A percentile compares a stretch with the other conserved stretches of the same genome.
These are phyloP conservation scores for Didymella pinodella DNA, from an alignment of 2,329 filamentous ascomycete genomes.

Conservation along the genomic window DNA sequence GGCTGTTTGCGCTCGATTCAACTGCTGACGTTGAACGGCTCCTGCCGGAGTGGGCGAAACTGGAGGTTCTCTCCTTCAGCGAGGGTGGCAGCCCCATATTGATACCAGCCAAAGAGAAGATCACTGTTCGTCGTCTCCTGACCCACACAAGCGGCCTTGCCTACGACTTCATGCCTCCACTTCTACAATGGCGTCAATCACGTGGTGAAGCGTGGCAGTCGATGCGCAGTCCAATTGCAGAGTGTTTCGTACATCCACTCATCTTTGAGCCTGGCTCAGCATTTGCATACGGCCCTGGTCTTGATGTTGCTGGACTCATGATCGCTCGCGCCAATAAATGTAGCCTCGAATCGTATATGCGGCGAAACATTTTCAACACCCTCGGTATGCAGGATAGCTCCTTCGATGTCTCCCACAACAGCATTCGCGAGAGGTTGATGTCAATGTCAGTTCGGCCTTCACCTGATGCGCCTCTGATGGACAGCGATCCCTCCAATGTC, in stretches of 20 bases:
- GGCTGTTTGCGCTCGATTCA: conserved; percentile 37
- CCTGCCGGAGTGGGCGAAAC: conserved; percentile 36
- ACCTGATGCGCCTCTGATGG: conserved; percentile 18
- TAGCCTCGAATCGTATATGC: conserved; percentile 37
- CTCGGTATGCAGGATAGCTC: conserved; percentile 36
- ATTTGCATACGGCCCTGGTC: conserved; percentile 32
- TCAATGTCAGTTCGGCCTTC: conserved; percentile 21
- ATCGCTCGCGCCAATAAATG: conserved; percentile 32
- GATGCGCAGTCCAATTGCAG: conserved; percentile 22
- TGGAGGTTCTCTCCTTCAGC: conserved; percentile 29
- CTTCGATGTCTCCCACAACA: conserved; percentile 26
- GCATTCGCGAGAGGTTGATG: conserved; percentile 28
- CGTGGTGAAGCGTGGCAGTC: conserved; percentile 18
- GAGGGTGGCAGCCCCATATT: conserved; percentile 22
- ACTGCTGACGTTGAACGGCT: conserved; percentile 31
- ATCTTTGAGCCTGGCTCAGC: conserved; percentile 39
- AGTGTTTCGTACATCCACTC: conserved; percentile 28
- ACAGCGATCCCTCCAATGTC: conserved; percentile 5
- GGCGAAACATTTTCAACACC: conserved; percentile 32
- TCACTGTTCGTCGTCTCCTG: conserved; percentile 35
- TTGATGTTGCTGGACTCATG: conserved; percentile 38
- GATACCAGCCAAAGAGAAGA: conserved; percentile 27
- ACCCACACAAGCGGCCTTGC: conserved; percentile 39
- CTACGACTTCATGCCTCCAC: conserved; percentile 32
- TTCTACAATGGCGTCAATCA: conserved; percentile 26